Conservation (phyloP, 371 early-diverging fungal species). For the Synchytrium microbalum region DNA sequence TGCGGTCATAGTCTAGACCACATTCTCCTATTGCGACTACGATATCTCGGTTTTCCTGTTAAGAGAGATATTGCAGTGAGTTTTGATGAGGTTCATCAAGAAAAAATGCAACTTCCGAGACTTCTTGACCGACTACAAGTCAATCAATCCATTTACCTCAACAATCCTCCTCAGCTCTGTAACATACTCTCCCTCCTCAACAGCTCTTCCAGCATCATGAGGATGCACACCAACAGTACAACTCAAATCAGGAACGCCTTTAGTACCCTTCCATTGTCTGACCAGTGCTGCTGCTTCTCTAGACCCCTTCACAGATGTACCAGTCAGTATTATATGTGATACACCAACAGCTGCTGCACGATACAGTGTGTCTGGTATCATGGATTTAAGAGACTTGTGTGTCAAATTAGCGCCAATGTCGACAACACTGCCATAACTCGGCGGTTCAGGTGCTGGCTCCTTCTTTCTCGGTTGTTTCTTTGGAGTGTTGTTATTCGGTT, state of each 20-base stretch:
- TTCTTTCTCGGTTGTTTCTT: neutral
- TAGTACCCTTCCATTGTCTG: neutral
- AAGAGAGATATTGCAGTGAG: neutral
- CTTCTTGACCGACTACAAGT: neutral
- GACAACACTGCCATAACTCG: constrained; percentile 18
- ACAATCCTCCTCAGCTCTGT: constrained; percentile 11
- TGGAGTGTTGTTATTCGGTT: neutral
- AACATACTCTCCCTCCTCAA: constrained; percentile 4
- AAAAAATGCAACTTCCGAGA: neutral
- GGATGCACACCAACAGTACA: constrained; percentile 31
- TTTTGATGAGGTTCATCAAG: too few relatives aligned
- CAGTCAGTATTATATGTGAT: constrained; percentile 22
- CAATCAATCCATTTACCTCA: neutral
- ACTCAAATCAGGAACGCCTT: constrained; percentile 11
- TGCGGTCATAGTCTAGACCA: constrained; percentile 51
- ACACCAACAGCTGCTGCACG: constrained; percentile 15
- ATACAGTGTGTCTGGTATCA: constrained; percentile 6
- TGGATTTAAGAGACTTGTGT: constrained; percentile 13
- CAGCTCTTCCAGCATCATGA: constrained; percentile 16
- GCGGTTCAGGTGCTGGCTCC: constrained; percentile 12
- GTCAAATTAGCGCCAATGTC: constrained; percentile 34
- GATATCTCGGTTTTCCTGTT: constrained; percentile 11
- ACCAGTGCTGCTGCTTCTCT: constrained; percentile 17
- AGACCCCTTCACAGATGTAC: constrained; percentile 20
- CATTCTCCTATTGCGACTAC: constrained; percentile 53